Conservation (phyloP, 192 early-diverging fungal genomes). For the Spinellus fusiger region DNA sequence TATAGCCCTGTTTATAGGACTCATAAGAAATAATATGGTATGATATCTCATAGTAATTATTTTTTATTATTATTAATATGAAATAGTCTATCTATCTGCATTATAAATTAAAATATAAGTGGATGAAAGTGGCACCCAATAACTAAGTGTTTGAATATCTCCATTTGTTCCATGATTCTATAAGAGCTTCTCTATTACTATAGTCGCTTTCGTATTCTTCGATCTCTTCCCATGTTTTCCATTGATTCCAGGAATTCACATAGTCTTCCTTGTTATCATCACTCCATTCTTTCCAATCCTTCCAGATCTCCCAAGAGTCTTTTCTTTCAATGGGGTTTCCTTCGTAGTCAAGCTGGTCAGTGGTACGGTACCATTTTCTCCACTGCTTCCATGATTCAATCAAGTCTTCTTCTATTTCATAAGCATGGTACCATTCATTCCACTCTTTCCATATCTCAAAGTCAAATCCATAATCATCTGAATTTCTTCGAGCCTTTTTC, state of each 20-base stretch:
- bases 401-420: no score
- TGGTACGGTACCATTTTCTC: background rate
- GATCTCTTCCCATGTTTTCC: background rate
- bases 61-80: no score
- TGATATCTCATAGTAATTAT: no score
- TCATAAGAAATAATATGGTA: no score
- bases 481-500: no score
- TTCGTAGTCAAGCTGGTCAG: background rate
- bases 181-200: background rate
- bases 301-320: background rate
- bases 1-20: no score
- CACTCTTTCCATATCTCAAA: no score
- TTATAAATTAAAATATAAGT: background rate
- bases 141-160: background rate
- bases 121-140: background rate
- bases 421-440: no score
- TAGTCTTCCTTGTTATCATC: background rate
- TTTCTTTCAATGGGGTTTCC: background rate
- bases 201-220: background rate
- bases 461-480: no score
- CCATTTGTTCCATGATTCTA: background rate
- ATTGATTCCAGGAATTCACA: background rate
- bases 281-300: background rate
- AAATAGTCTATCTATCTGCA: background rate
- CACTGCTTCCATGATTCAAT: no score